Base-by-base conservation (phyloP, 768 basidiomycete species). In the Mycena chlorophos region DNA sequence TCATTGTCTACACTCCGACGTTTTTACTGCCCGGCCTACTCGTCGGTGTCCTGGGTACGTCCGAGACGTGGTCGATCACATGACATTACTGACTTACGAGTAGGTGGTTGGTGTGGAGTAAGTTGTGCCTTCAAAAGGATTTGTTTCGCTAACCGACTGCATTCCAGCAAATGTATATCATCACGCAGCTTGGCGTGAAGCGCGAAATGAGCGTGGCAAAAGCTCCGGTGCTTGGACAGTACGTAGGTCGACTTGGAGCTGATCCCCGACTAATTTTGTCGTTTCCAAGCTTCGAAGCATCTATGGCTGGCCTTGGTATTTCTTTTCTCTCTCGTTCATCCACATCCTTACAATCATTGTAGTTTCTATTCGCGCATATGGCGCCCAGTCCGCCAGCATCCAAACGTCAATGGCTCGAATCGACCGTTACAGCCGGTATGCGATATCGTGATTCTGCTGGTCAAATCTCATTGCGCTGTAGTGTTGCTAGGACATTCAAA, bases 41-140 rank as follows among this genome's bases (percentile, higher is more conserved):
- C 10, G 62, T 79, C 13, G 65, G 67, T 4, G 48, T 72, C 10
- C 19, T 79, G 22, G 40, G 8, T 82, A 80, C 2, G 71, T 59
- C 16, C 66, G 73, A 57, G 81, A 79, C 29, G 73, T 75, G 30
- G 65, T 83, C 16, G 83, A 84, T 65, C 80, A 83, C 63, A 75
- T 75, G 55, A 78, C 79, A 4, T 82, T 84, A 57, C 71, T 84
- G 16, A 77, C 84, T 6, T 8, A 83, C 68, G 72, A 81, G 19
- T 78, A 83, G 66, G 78, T 80, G 78, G 78, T 75, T 80, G 79
- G 51, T 72, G 74, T 3, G 74, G 76, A 45, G 71, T 77, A 73
- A 82, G 2, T 71, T 80, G 48, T 76, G 75, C 17, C 17, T 78
- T 79, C 13, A 6, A 22, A 1, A 38, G 48, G 19, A 52, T 6